Base-by-base conservation (phyloP, 2,329 filamentous ascomycete species). In the Ampelomyces quisqualis region DNA sequence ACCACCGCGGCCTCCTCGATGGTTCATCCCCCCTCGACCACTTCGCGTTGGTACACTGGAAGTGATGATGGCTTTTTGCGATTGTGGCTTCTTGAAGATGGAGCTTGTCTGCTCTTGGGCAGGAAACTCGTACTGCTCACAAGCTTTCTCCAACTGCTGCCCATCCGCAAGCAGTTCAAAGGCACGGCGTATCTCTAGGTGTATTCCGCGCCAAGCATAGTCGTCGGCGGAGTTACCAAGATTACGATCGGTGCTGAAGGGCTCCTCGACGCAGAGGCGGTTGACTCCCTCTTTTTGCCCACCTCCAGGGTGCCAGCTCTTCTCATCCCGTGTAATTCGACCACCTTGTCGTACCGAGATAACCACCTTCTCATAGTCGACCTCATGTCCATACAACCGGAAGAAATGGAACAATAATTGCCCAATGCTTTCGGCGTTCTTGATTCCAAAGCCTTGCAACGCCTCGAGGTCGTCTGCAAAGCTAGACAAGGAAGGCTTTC, bases 181-280 rank as follows among this genome's bases (percentile, higher is more conserved):
- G 1, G 93, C 93, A 52, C 90, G 80, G 47, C 93, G 82, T 34
- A 98, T 75, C 70, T 98, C 93, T 53, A 89, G 70, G 65, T 98
- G 93, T 20, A 98, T 79, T 1, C 93, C 93, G 35, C 86, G 82
- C 70, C 95, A 96, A 0, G 93, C 91, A 29, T 88, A 94, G 64
- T 95, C 90, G 64, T 98, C 93, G 7, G 90, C 93, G 2, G 93
- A 97, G 58, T 98, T 98, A 28, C 90, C 93, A 31, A 98, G 76
- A 65, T 98, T 98, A 28, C 93, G 82, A 23, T 79, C 78, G 3
- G 79, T 85, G 59, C 95, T 98, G 75, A 98, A 98, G 0, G 93
- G 93, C 67, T 98, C 93, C 65, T 98, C 93, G 8, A 98, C 88
- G 64, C 91, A 96, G 21, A 98, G 77, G 49, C 86, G 82, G 59